Base-by-base conservation (phyloP, 768 basidiomycete genomes). In the Russula sp. region DNA sequence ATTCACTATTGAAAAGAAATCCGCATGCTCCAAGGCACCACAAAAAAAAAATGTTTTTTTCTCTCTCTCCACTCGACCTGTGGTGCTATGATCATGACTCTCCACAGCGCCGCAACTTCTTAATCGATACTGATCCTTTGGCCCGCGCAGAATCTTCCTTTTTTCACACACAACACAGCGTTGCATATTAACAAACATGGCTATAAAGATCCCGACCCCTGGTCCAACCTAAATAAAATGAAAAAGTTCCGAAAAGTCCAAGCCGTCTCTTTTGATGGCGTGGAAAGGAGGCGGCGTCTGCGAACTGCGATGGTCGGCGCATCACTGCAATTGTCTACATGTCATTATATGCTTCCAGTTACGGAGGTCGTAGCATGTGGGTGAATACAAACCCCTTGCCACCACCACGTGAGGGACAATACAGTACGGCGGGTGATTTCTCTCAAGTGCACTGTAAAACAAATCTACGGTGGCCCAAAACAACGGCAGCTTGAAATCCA, bases 321-420 rank as follows among this genome's bases (percentile, higher is more conserved):
- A 22, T 40, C 52, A n/a, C n/a, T n/a, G n/a, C n/a, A 38, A 54
- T 48, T 59, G 62, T 53, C 32, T 46, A 24, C 24, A 63, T 64
- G 63, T 54, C 58, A 22, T 64, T 64, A 59, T 59, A 32, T 18
- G 14, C 3, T 38, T 59, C 38, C 1, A 30, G 28, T 26, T 55
- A 61, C 52, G 30, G 28, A 2, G n/a, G 18, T 28, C 42, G 42
- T 34, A 42, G 20, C 42, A 24, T 48, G 46, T 48, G 22, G 32
- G 32, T 55, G 18, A 26, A 28, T 30, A 9, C 36, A 55, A 42
- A 5, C 46, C 46, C 44, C 46, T 48, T 40, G 38, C 38, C 30
- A 44, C 55, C 46, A 22, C 32, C 32, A 48, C 20, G 24, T 52
- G 36, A 13, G 36, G 30, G 34, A 13, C 16, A 22, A 32, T 2